phyloP scores from a whole-genome alignment of 352 stramenopile genomes.

The Pythium brachiatum region DNA sequence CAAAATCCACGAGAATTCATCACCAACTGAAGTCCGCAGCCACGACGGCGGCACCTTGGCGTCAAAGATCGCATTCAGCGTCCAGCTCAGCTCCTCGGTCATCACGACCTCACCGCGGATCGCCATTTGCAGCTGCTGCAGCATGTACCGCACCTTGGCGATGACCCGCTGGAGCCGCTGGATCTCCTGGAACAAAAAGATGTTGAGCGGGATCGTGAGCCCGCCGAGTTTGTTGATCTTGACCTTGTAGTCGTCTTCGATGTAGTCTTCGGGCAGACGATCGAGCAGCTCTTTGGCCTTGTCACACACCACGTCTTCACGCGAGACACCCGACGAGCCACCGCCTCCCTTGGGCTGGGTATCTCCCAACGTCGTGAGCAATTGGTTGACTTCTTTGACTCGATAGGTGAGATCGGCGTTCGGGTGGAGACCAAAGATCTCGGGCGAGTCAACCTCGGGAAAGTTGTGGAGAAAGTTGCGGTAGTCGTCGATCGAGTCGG shows the following conservation, averaged over 20 bases:
- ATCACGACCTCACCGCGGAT: constrained; percentile 98
- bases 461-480: constrained; percentile 93
- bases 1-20: constrained; percentile 98
- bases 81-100: constrained; percentile 95
- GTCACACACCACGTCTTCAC: constrained; percentile 96
- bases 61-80: constrained; percentile 96
- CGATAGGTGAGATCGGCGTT: constrained; percentile 98
- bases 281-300: constrained; percentile 95
- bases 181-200: constrained; percentile 99
- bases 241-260: constrained; percentile 97
- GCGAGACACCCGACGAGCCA: constrained; percentile 79
- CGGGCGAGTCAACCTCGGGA: constrained; percentile 96
- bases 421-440: constrained; percentile 98
- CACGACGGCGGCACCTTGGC: constrained; percentile 94
- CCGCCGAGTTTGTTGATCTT: constrained; percentile 93
- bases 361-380: constrained; percentile 43
- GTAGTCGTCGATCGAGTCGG: constrained; percentile 93
- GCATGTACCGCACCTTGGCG: constrained; percentile 93
- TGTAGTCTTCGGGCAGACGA: constrained; percentile 95
- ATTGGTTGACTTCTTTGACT: constrained; percentile 94
- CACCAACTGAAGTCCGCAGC: constrained; percentile 95
- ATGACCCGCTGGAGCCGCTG: constrained; percentile 96
- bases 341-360: constrained; percentile 95
- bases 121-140: constrained; percentile 95
- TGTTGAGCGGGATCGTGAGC: constrained; percentile 96